Evolutionary conservation across 2,329 filamentous ascomycete species (phyloP).

Genomic region (Lasiodiplodia citricola): DNA sequence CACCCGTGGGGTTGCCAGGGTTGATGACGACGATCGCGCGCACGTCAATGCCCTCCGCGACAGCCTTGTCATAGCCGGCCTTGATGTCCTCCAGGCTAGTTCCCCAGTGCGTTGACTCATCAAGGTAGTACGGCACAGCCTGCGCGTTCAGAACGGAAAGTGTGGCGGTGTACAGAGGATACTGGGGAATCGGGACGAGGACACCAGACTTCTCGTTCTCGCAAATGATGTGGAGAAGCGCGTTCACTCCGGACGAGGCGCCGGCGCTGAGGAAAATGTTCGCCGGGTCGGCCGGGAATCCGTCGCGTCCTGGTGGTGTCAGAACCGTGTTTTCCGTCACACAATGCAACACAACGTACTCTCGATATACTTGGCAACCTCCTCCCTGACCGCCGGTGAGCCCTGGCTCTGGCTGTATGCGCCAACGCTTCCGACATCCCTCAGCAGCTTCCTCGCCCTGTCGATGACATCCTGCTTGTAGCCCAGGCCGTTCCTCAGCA

Average conservation of each 20-base stretch:
- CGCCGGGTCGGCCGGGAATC: slow-evolving; percentile 78
- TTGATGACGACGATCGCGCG: slow-evolving; percentile 97
- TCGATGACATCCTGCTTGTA: slow-evolving; percentile 91
- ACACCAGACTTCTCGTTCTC: slow-evolving; percentile 77
- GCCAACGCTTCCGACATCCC: slow-evolving; percentile 86
- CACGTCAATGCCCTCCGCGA: slow-evolving; percentile 79
- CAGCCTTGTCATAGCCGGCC: slow-evolving; percentile 73
- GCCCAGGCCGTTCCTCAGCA: slow-evolving; percentile 74
- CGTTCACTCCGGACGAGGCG: slow-evolving; percentile 93
- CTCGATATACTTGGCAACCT: slow-evolving; percentile 91
- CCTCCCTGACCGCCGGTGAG: slow-evolving; percentile 83
- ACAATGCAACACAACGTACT: slow-evolving; percentile 57
- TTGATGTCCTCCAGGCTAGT: slow-evolving; percentile 83
- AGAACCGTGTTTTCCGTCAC: not conserved
- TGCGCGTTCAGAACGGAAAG: slow-evolving; percentile 83
- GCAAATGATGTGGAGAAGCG: slow-evolving; percentile 88
- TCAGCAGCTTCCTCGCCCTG: slow-evolving; percentile 79
- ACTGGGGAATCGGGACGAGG: slow-evolving; percentile 94
- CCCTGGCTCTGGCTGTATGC: slow-evolving; percentile 96
- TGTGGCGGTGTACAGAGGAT: slow-evolving; percentile 95
- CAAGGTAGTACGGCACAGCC: slow-evolving; percentile 91
- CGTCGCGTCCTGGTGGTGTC: slow-evolving; percentile 73
- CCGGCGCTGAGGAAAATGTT: slow-evolving; percentile 91
- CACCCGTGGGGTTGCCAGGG: slow-evolving; percentile 95
- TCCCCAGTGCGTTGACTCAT: slow-evolving; percentile 85